Conservation (phyloP, 2,329 filamentous ascomycete genomes). For the Colletotrichum tropicale region DNA sequence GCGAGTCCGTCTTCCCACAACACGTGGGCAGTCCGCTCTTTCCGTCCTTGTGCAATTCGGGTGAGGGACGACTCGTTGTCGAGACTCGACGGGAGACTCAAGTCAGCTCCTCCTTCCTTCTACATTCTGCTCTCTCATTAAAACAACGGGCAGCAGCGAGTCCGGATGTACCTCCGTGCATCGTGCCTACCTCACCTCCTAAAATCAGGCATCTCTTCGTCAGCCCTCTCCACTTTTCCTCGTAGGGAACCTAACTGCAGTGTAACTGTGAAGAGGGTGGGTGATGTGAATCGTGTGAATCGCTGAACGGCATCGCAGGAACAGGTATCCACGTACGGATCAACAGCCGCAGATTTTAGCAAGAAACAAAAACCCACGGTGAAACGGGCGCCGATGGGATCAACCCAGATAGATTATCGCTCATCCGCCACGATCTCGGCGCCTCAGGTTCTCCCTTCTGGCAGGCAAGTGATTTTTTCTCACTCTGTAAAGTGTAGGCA, state of each 20-base stretch:
- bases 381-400: neutral
- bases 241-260: neutral
- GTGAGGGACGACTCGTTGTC: neutral
- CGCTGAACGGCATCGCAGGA: neutral
- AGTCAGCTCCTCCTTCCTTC: neutral
- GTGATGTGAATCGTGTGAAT: neutral
- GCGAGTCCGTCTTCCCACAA: neutral
- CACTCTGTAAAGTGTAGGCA: neutral
- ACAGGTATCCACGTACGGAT: neutral
- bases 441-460: neutral
- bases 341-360: neutral
- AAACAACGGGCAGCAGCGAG: neutral
- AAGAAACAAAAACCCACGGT: constrained; percentile 7
- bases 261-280: neutral
- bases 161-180: neutral
- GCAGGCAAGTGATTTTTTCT: neutral
- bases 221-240: constrained; percentile 8
- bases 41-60: neutral
- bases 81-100: neutral
- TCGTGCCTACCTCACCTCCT: neutral
- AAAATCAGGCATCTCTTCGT: neutral
- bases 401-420: neutral
- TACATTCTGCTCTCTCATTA: neutral
- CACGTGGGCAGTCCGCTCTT: neutral
- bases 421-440: neutral